Evolutionary conservation across 2,329 filamentous ascomycete genomes (phyloP).

Genomic region (Neofusicoccum parvum): DNA sequence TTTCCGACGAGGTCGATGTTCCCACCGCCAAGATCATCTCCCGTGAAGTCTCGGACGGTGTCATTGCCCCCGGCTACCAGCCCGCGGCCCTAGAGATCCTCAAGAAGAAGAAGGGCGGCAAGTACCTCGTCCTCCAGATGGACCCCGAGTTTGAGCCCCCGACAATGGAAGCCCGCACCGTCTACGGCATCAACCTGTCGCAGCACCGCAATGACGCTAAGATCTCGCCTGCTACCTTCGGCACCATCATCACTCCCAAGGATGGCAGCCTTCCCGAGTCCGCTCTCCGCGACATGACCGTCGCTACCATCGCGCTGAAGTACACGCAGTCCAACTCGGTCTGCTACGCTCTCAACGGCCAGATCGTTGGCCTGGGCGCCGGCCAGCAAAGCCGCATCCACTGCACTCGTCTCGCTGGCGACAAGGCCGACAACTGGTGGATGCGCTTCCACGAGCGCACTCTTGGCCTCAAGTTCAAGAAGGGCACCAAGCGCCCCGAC

Average conservation of each 20-base stretch:
- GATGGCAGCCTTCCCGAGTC: constrained; percentile 74
- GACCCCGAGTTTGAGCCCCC: constrained; percentile 82
- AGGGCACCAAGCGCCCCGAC: constrained; percentile 92
- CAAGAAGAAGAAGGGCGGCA: constrained; percentile 97
- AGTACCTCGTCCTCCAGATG: constrained; percentile 95
- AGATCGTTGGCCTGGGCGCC: constrained; percentile 90
- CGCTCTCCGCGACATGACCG: constrained; percentile 85
- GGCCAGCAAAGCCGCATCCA: constrained; percentile 98
- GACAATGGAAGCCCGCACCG: constrained; percentile 74
- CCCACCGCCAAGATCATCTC: constrained; percentile 97
- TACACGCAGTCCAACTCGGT: constrained; percentile 99
- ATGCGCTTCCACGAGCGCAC: constrained; percentile 94
- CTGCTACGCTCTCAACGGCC: constrained; percentile 92
- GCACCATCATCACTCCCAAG: constrained; percentile 83
- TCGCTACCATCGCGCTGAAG: constrained; percentile 96
- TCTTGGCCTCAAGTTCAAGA: constrained; percentile 91
- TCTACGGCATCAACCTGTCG: constrained; percentile 85
- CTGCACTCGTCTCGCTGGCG: constrained; percentile 94
- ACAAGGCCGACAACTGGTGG: constrained; percentile 99
- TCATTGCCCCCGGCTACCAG: constrained; percentile 87
- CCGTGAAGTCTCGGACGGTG: constrained; percentile 95
- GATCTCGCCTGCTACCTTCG: constrained; percentile 84
- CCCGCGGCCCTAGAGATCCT: constrained; percentile 86
- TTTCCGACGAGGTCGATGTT: constrained; percentile 87
- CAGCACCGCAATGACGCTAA: constrained; percentile 92